Evolutionary conservation across 768 basidiomycete genomes (phyloP), one percentile per base, ranked within the genome.

Genomic region (Mycena galopus): DNA sequence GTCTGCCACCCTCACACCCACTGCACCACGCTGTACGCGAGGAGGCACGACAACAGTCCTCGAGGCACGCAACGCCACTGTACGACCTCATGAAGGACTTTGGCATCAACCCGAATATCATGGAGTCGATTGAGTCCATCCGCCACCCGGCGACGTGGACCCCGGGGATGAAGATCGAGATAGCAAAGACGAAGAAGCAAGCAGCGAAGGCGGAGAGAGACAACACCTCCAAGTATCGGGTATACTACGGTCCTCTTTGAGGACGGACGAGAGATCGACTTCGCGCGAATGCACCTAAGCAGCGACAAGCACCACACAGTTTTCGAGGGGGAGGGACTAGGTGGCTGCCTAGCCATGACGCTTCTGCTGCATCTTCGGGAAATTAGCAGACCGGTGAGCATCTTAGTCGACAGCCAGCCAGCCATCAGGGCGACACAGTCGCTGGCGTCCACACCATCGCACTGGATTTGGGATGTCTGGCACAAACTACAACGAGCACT

Each of bases 111-210:
- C n/a, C n/a, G n/a, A n/a, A n/a, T n/a, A n/a, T n/a, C n/a, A n/a
- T n/a, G n/a, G n/a, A n/a, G n/a, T n/a, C n/a, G n/a, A n/a, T 37
- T 21, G 3, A 29, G 47, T 56, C 16, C 14, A 17, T 23, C 8
- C 67, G n/a, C 44, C 29, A 32, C 58, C 42, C 42, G 4, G 42
- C 42, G 4, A 42, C 42, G 4, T 42, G 42, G 67, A 42, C 4
- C 9, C 47, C 64, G 14, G 19, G 33, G 25, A 64, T 53, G 50
- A 10, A 17, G 32, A 39, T 53, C 11, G 19, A n/a, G 1, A 35
- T 64, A 11, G 32, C 50, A 30, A 35, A 30, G n/a, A 53, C 50
- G n/a, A 67, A 67, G 44, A 35, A 68, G 19, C 39, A n/a, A 4
- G 76, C 72, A n/a, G 11, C 23, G 21, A 23, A 7, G 39, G 33